Evolutionary conservation across 768 basidiomycete species (phyloP), one percentile per base, ranked within the genome.

Genomic region (Hericium rajendrae): DNA sequence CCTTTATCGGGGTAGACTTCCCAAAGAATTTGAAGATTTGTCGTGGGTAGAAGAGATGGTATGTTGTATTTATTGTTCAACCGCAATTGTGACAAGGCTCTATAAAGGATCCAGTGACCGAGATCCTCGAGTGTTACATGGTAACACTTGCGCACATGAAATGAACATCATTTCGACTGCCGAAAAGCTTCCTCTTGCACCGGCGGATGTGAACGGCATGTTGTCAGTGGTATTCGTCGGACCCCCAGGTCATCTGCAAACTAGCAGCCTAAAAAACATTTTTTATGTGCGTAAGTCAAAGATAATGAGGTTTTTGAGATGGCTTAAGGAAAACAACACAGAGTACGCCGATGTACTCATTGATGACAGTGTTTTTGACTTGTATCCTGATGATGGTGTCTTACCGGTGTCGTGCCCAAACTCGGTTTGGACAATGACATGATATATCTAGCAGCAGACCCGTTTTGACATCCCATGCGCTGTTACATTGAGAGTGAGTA

Each of bases 81-180:
- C 67, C n/a, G 67, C 71, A 0, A 60, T 69, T 60, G 55, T 72
- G 1, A 66, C 64, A 16, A 51, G 62, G 3, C 24, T 72, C 2
- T 67, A 67, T 59, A 51, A 65, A 6, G 68, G 67, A 6, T 62
- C 58, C 3, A 60, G 71, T 58, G 53, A 64, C 4, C 24, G 15
- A 0, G 58, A 66, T 20, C 69, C 71, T 0, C 57, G 26, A 11
- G 59, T 70, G 0, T 65, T 71, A 39, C 66, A 70, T 64, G 71
- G 71, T 1, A 72, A 72, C 50, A 72, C 67, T 2, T 72, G 71
- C 61, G 65, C 71, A 9, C 68, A 72, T 63, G 64, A 71, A 10
- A 66, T 66, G 63, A 72, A 73, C 59, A 38, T 71, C 3, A 22
- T 68, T 8, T 69, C 69, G 2, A 70, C 69, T 20, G 70, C 66